Percentiles rank a stretch among this genome's conserved stretches.
These are phyloP conservation scores for Colletotrichum viniferum DNA, from an alignment of 2,329 filamentous ascomycete genomes.

Conservation along the genomic window DNA sequence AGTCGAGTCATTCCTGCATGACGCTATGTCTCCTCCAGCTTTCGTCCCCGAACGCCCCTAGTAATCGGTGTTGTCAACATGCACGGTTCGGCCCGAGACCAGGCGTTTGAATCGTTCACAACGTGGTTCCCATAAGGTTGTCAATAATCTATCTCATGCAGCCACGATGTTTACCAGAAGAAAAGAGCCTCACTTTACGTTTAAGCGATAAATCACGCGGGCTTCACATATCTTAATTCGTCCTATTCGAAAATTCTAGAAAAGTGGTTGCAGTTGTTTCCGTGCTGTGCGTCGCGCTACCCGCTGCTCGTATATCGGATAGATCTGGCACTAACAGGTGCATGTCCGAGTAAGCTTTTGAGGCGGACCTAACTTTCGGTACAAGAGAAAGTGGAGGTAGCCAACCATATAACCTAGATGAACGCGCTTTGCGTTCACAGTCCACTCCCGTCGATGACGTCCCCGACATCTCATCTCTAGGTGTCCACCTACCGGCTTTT, in stretches of 20 bases:
- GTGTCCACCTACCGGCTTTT: fast-evolving
- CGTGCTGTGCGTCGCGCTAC: not conserved
- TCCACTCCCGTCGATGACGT: not conserved
- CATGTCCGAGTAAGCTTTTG: not conserved
- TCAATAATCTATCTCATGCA: not conserved
- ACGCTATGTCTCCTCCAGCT: not conserved
- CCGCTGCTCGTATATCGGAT: not conserved
- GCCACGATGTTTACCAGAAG: not conserved
- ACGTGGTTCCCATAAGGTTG: not conserved
- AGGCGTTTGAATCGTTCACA: not conserved
- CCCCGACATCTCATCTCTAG: not conserved
- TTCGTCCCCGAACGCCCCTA: not conserved
- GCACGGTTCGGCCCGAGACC: slow-evolving; percentile 18
- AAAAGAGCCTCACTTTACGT: not conserved
- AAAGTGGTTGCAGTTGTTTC: not conserved
- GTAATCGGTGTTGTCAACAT: not conserved
- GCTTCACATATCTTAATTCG: not conserved
- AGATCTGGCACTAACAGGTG: not conserved
- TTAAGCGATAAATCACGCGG: not conserved
- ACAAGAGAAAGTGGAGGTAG: not conserved
- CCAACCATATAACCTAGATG: not conserved
- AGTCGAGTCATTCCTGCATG: not conserved
- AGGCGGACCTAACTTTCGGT: not conserved
- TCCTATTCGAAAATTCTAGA: not conserved
- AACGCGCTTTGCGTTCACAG: not conserved